Conservation (phyloP, 768 basidiomycete genomes). For the Mycena leptocephala region DNA sequence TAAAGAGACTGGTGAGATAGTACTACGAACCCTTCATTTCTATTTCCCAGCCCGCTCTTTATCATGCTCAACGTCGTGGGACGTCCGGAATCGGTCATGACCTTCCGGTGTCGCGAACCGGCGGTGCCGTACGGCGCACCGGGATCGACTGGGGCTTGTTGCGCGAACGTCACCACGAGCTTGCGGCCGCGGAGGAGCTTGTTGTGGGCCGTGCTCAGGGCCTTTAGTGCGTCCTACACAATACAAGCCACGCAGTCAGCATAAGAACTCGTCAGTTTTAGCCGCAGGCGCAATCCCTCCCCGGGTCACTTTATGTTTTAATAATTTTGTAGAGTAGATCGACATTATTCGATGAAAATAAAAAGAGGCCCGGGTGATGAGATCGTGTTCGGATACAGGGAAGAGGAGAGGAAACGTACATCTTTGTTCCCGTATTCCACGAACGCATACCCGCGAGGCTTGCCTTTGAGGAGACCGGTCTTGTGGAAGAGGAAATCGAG, state of each 20-base stretch:
- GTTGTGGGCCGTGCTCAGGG: conserved; percentile 80
- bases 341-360: conserved; percentile 43
- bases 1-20: not conserved
- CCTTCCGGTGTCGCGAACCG: conserved; percentile 54
- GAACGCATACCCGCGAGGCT: conserved; percentile 96
- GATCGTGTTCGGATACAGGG: conserved; percentile 33
- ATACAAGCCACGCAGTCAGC: conserved; percentile 28
- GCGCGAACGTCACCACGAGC: conserved; percentile 92
- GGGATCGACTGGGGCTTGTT: conserved; percentile 79
- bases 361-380: conserved; percentile 68
- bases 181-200: conserved; percentile 91
- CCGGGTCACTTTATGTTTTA: conserved; percentile 33
- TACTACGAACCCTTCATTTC: conserved; percentile 69
- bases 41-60: conserved; percentile 75
- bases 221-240: conserved; percentile 88
- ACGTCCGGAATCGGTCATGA: conserved; percentile 71
- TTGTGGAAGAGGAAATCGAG: conserved; percentile 98
- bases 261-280: conserved; percentile 22
- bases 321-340: conserved; percentile 9
- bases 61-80: conserved; percentile 93
- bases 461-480: conserved; percentile 89
- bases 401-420: conserved; percentile 68
- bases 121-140: conserved; percentile 34
- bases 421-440: conserved; percentile 86
- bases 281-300: conserved; percentile 18